Base-by-base conservation (phyloP, 768 basidiomycete species). In the Russula brevipes region DNA sequence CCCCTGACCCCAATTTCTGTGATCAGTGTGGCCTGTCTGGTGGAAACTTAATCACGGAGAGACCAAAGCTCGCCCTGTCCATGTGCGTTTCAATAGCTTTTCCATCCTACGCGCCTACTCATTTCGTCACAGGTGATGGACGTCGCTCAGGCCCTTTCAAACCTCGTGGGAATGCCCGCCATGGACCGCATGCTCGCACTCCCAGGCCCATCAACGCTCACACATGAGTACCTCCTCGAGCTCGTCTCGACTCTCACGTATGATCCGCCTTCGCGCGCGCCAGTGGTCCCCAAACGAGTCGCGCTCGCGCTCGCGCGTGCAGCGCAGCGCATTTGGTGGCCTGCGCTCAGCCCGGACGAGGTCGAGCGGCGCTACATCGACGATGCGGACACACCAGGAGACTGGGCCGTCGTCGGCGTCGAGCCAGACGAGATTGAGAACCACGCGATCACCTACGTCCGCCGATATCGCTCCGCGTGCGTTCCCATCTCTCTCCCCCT, bases 11-110 rank as follows among this genome's bases (percentile, higher is more conserved):
- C 51, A 63, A 54, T 36, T 14, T 53, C 42, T 54, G 24, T 38
- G 4, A 67, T 17, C 70, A 95, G 94, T 84, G 68, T 95, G 89
- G 84, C 89, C 95, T 14, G 87, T 93, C 63, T 89, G 91, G 82
- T 98, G 88, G 92, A 90, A 91, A 73, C 80, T 98, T 65, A 99
- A 99, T 79, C 76, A 89, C 70, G 91, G 85, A 45, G 42, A 88
- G 74, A 95, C 97, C 30, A 85, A 83, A 76, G 85, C 91, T 74
- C 88, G 93, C 39, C 97, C 97, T 0, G 92, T 89, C 51, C 94
- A 98, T 81, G 91, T 92, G 78, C 75, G 85, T 78, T 52, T 8
- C 45, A 5, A 33, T 51, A n/a, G 19, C 41, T 65, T 62, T 50
- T 56, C 56, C 64, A 39, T 62, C 10, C 17, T 54, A 44, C 47